Base-by-base conservation (phyloP, 345 rosid genomes). In the Diplotaxis tenuifolia region DNA sequence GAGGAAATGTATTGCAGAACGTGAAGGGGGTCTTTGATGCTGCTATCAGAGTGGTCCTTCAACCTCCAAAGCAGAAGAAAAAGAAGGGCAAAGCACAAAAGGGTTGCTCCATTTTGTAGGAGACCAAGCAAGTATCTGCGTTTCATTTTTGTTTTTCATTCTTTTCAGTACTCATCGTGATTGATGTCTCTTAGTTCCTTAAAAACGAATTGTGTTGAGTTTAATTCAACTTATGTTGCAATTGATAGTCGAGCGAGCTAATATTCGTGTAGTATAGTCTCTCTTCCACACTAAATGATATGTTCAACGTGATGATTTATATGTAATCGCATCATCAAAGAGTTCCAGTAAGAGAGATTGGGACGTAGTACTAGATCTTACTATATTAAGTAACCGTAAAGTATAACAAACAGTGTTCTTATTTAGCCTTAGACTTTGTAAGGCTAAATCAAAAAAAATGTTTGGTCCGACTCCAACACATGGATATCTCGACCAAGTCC, bases 21-120 rank as follows among this genome's bases (percentile, higher is more conserved):
- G 96, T 93, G 82, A 93, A 93, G 70, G 97, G 80, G 50, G 98
- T 91, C 47, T 93, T 93, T 47, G 98, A 93, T 66, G 89, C 89
- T 70, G 98, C 98, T 64, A 93, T 93, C 68, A 86, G 72, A 75
- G 97, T 93, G 9, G 97, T 91, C 32, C 97, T 93, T 72, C 98
- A 93, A 83, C 97, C 97, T 23, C 97, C 98, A 10, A 93, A 91
- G 77, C 73, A 67, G 75, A 86, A 91, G 88, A 93, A 88, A 74
- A 93, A 86, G 92, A 93, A 93, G 94, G 82, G 65, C 80, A 88
- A 86, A 82, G 88, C 85, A 61, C 92, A 89, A 68, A 88, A 83
- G 80, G 98, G 85, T 20, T 93, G 98, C 87, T 91, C 94, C 66
- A 83, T 91, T 68, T 86, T 93, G 96, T 93, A 87, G 62, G 45